Conservation (phyloP, 2,329 filamentous ascomycete species). For the Aspergillus hortae region DNA sequence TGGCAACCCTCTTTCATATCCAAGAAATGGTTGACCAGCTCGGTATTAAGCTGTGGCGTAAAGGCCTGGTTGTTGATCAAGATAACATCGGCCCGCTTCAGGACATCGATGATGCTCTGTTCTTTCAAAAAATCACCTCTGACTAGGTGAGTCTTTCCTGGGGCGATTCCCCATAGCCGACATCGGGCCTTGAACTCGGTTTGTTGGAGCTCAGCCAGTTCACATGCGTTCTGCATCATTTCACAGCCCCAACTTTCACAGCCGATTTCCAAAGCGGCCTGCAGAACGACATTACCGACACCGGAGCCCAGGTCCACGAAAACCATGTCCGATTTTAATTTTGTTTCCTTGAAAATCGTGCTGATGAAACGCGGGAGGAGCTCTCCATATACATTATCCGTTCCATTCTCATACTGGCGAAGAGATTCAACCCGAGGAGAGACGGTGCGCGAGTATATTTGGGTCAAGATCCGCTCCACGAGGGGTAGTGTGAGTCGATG, state of each 20-base stretch:
- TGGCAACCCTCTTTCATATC: constrained; percentile 88
- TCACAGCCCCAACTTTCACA: constrained; percentile 96
- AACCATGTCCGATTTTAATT: constrained; percentile 75
- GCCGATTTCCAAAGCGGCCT: constrained; percentile 87
- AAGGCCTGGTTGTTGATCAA: constrained; percentile 98
- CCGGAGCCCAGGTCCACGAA: constrained; percentile 96
- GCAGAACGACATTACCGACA: constrained; percentile 91
- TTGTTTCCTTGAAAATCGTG: constrained; percentile 73
- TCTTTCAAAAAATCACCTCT: constrained; percentile 80
- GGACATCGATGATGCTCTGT: constrained; percentile 63
- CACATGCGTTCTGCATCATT: constrained; percentile 87
- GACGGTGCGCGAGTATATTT: constrained; percentile 89
- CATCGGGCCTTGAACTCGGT: constrained; percentile 82
- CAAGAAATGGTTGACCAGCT: constrained; percentile 81
- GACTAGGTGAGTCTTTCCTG: constrained; percentile 75
- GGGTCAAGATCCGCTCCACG: constrained; percentile 75
- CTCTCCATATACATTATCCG: constrained; percentile 93
- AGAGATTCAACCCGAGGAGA: constrained; percentile 82
- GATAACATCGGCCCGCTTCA: constrained; percentile 88
- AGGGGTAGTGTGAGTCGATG: constrained; percentile 68
- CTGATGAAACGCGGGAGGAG: constrained; percentile 80
- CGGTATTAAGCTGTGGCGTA: constrained; percentile 78
- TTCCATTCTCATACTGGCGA: constrained; percentile 81
- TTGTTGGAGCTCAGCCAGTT: constrained; percentile 74
- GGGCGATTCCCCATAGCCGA: constrained; percentile 79